Conservation (phyloP, 2,329 filamentous ascomycete genomes). For the Colletotrichum endophyticum region DNA sequence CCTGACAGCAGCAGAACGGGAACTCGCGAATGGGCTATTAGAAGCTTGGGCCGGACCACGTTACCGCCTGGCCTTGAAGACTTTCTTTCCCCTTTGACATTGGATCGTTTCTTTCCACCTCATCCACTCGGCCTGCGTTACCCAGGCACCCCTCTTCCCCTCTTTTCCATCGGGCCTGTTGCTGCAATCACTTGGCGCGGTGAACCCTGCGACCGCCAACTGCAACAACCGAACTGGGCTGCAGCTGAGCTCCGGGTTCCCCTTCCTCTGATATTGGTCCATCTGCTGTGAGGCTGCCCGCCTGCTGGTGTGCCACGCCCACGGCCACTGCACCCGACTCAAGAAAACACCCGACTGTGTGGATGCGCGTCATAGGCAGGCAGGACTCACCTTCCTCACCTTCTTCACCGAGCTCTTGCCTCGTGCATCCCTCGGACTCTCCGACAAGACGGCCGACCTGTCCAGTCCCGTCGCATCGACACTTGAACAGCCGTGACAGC, state of each 20-base stretch:
- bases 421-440: background rate
- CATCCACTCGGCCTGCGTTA: background rate
- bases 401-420: background rate
- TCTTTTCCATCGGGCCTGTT: constrained; percentile 10
- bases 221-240: background rate
- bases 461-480: background rate
- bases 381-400: background rate
- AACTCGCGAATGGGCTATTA: background rate
- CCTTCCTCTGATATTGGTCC: background rate
- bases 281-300: background rate
- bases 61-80: background rate
- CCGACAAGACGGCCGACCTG: background rate
- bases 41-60: constrained; percentile 4
- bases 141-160: constrained; percentile 6
- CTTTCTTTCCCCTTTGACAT: background rate
- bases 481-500: background rate
- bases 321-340: background rate
- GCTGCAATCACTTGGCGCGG: constrained; percentile 8
- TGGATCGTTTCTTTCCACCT: background rate
- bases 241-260: background rate
- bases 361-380: constrained; percentile 6
- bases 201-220: constrained; percentile 14
- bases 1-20: background rate
- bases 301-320: background rate
- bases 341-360: background rate